A percentile compares a stretch with the other conserved stretches of the same genome.
phyloP scores from a whole-genome alignment of 192 early-diverging fungal genomes.

The Coemansia sp. region DNA sequence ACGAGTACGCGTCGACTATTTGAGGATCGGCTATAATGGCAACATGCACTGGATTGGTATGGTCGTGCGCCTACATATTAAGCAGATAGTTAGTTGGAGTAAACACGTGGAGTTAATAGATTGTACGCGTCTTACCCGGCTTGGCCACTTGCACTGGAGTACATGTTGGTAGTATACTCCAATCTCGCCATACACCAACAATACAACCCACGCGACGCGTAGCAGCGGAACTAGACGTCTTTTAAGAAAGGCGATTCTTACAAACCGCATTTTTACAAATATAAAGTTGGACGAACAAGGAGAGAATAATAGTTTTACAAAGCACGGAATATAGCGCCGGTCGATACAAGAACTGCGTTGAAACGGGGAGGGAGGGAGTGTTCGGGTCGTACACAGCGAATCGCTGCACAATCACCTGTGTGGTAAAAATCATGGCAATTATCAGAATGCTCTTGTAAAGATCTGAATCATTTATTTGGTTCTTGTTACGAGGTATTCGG shows the following conservation, averaged over 20 bases:
- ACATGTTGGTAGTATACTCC: constrained; percentile 33
- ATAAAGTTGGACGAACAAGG: background rate
- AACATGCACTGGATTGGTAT: constrained; percentile 27
- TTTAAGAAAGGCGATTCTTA: background rate
- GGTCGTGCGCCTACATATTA: background rate
- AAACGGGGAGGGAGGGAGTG: too few relatives aligned
- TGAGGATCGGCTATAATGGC: constrained; percentile 90
- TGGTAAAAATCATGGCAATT: too few relatives aligned
- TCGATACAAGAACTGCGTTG: too few relatives aligned
- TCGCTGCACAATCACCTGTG: too few relatives aligned
- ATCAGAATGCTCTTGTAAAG: too few relatives aligned
- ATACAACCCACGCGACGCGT: constrained; percentile 23
- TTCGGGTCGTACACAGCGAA: too few relatives aligned
- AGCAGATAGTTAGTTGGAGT: too few relatives aligned
- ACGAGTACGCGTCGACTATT: constrained; percentile 88
- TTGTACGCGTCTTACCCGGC: background rate
- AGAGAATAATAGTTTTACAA: too few relatives aligned
- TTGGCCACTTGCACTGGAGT: constrained; percentile 33
- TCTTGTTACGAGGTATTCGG: too few relatives aligned
- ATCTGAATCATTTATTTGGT: too few relatives aligned
- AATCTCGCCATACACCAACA: constrained; percentile 40
- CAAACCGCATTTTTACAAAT: background rate
- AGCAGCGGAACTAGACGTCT: constrained; percentile 17
- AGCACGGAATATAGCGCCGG: too few relatives aligned
- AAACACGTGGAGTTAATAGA: background rate